phyloP scores from a whole-genome alignment of 345 rosid genomes.

The Populus deltoides region DNA sequence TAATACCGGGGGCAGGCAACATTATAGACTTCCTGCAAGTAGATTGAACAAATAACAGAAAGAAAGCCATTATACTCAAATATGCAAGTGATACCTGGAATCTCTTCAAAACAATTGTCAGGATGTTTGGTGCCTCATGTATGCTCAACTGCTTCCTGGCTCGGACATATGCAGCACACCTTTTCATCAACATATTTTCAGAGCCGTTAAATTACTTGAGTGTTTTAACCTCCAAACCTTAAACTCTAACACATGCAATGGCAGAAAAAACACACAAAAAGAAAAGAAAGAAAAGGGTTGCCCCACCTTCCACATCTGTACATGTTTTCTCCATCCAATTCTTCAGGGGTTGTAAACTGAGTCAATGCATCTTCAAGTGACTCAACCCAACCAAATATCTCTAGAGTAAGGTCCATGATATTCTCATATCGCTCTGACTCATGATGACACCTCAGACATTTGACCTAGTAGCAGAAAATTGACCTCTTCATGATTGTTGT shows the following conservation, averaged over 20 bases:
- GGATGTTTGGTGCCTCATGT: conserved; percentile 86
- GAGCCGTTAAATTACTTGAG: not conserved
- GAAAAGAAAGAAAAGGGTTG: not conserved
- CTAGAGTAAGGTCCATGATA: conserved; percentile 27
- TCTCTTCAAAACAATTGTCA: conserved; percentile 92
- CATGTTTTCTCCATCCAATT: conserved; percentile 24
- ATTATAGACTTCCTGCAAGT: not conserved
- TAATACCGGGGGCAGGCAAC: not conserved
- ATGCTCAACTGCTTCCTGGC: conserved; percentile 89
- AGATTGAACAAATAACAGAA: not conserved
- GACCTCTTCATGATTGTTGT: not conserved
- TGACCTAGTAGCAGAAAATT: conserved; percentile 14
- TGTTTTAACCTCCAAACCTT: not conserved
- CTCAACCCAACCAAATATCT: conserved; percentile 22
- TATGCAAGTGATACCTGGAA: conserved; percentile 61
- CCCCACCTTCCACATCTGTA: conserved; percentile 26
- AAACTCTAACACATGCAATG: not conserved
- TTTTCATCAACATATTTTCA: conserved; percentile 24
- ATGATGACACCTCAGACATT: conserved; percentile 17
- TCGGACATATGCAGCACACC: conserved; percentile 83
- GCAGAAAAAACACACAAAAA: not conserved
- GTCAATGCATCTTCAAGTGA: conserved; percentile 25
- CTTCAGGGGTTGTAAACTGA: conserved; percentile 26
- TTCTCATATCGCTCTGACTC: conserved; percentile 22
- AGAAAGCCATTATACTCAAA: not conserved